Evolutionary conservation across 352 stramenopile genomes (phyloP), one percentile per base, ranked within the genome.

Genomic region (Globisporangium acanthophoron): DNA sequence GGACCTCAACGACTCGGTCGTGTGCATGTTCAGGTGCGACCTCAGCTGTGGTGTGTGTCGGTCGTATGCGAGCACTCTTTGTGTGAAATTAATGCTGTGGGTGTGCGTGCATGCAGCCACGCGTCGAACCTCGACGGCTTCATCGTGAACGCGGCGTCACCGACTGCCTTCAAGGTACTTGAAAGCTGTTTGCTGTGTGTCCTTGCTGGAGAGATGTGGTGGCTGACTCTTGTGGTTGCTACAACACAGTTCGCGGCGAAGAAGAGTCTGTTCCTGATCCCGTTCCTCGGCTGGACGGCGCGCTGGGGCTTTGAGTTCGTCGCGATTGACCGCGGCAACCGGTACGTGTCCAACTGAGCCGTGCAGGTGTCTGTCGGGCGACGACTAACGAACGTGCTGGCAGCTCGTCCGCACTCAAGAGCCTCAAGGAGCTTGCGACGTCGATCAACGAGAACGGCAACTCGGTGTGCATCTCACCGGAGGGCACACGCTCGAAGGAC

Each of bases 91-190:
- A 43, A 39, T 5, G 5, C 21, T 6, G 33, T 39, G 33, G 3
- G 21, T 12, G n/a, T 35, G 41, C 16, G 21, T 15, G 16, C 27
- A 27, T 27, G 31, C 45, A 76, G 85, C 64, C 85, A 94, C 62
- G 84, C 79, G 35, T 94, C 85, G 35, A 94, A 94, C 64, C 66
- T 91, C 8, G 85, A 94, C 54, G 82, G 80, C 7, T 88, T 94
- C 54, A 87, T 94, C 56, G 79, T 92, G n/a, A 91, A 91, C 49
- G 72, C 58, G 16, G 72, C 69, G 24, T 91, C 85, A 20, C 85
- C 82, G 0, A 61, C 79, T 58, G 78, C 81, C 5, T 76, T 94
- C 61, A 90, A 90, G 55, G 77, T 87, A 60, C 44, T n/a, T 49
- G 8, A 4, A 37, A 37, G 33, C 3, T 12, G 33, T 37, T 8